A percentile compares a stretch with the other conserved stretches of the same genome.
These are phyloP conservation scores for Pyrus communis DNA, from an alignment of 306 rosid genomes.

Conservation along the genomic window DNA sequence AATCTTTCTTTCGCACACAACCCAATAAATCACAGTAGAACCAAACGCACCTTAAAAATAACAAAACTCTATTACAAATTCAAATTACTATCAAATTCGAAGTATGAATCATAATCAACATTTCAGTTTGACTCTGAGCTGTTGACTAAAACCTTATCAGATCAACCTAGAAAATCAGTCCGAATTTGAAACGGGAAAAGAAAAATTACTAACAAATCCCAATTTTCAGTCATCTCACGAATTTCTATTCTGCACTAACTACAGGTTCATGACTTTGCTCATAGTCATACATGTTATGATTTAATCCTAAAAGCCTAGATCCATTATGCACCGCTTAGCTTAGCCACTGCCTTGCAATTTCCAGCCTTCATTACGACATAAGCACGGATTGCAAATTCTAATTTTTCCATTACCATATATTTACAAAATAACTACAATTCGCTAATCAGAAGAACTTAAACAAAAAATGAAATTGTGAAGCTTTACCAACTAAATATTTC, in stretches of 20 bases:
- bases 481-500: neutral
- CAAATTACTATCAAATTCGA: neutral
- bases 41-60: neutral
- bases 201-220: neutral
- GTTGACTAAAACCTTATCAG: neutral
- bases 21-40: neutral
- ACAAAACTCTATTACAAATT: neutral
- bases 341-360: neutral
- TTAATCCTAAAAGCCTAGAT: neutral
- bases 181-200: neutral
- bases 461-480: neutral
- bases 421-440: neutral
- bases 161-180: neutral
- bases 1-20: neutral
- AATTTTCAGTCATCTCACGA: neutral
- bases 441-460: neutral
- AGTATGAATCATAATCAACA: neutral
- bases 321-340: neutral
- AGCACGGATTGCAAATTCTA: neutral
- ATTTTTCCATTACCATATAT: neutral
- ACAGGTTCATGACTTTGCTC: neutral
- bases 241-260: neutral
- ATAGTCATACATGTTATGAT: neutral
- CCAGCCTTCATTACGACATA: neutral
- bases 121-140: neutral